Conservation (phyloP, 345 rosid species). For the Dipteronia sinensis region DNA sequence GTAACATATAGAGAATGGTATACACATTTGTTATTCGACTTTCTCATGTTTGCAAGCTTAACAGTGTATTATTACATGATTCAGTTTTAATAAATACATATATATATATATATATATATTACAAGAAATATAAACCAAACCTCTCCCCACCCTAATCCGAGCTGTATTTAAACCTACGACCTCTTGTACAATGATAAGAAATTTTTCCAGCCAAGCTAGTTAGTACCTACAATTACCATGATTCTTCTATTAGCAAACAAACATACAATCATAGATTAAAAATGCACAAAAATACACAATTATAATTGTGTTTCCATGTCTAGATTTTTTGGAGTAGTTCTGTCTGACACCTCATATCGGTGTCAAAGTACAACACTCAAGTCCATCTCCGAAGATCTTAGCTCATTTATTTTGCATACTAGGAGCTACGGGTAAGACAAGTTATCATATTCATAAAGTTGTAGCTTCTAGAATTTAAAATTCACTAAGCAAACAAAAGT, state of each 20-base stretch:
- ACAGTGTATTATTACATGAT: background rate
- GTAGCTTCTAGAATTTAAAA: background rate
- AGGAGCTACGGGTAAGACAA: background rate
- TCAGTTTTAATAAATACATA: too few species aligned
- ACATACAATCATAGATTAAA: background rate
- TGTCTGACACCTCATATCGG: background rate
- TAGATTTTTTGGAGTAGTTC: too few species aligned
- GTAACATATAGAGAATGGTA: background rate
- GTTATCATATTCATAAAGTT: background rate
- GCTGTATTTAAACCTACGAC: background rate
- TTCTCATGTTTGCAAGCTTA: background rate
- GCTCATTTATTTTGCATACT: background rate
- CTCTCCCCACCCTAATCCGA: background rate
- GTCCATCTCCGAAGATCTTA: background rate
- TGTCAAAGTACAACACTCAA: background rate
- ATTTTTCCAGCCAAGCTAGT: background rate
- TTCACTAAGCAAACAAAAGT: background rate
- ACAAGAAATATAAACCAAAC: background rate
- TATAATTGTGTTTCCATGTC: background rate
- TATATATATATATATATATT: too few species aligned
- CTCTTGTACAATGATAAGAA: background rate
- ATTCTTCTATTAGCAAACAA: background rate
- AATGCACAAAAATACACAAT: background rate
- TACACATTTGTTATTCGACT: background rate
- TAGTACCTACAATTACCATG: background rate